Conservation (phyloP, 306 rosid genomes). For the Adenanthera pavonina region DNA sequence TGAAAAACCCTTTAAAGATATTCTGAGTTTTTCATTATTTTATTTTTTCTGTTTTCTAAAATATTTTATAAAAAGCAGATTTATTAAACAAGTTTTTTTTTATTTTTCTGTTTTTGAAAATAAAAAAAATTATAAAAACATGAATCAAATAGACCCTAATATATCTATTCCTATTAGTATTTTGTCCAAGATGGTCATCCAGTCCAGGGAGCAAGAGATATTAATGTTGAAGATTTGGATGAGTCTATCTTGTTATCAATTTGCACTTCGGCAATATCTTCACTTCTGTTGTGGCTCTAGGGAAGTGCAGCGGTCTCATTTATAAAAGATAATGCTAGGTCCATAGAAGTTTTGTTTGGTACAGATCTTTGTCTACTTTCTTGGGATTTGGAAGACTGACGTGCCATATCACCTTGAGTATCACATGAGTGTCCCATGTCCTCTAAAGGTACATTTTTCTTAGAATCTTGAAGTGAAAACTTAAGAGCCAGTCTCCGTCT, state of each 20-base stretch:
- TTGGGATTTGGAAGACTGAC: slow-evolving; percentile 49
- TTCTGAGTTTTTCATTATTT: too few species aligned
- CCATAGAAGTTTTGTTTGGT: slow-evolving; percentile 36
- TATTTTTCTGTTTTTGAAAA: too few species aligned
- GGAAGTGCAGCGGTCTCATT: slow-evolving; percentile 40
- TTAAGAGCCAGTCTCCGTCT: slow-evolving; percentile 64
- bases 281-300: slow-evolving; percentile 39
- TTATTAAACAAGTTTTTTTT: too few species aligned
- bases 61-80: too few species aligned
- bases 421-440: slow-evolving; percentile 43
- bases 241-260: slow-evolving; percentile 40
- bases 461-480: slow-evolving; percentile 67
- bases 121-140: too few species aligned
- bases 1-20: too few species aligned
- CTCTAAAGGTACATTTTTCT: slow-evolving; percentile 57
- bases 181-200: slow-evolving; percentile 47
- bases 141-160: too few species aligned
- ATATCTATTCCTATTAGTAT: slow-evolving; percentile 45
- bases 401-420: slow-evolving; percentile 43
- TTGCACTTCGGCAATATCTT: slow-evolving; percentile 40
- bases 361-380: slow-evolving; percentile 37
- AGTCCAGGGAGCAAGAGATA: slow-evolving; percentile 41
- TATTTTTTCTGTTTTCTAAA: too few species aligned
- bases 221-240: slow-evolving; percentile 48
- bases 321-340: slow-evolving; percentile 38